A percentile compares a stretch with the other conserved stretches of the same genome.
Conservation (phyloP, 176 grass and related monocot species). For the Puccinellia tenuiflora region DNA sequence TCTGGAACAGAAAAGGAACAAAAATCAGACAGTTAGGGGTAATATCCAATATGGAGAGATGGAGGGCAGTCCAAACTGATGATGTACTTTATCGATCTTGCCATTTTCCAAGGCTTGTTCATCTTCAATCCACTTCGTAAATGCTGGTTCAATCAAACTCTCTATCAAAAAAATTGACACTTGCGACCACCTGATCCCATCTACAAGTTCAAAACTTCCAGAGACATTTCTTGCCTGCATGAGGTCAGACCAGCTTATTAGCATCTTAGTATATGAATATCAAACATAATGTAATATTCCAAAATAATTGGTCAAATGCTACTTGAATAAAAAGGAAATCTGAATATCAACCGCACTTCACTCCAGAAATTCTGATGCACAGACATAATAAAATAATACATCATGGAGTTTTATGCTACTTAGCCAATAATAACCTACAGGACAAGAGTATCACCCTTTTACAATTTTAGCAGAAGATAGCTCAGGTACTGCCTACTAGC, state of each 20-base stretch:
- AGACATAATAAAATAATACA: conserved; percentile 1
- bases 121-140: conserved; percentile 69
- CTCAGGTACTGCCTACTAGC: neutral
- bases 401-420: neutral
- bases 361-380: neutral
- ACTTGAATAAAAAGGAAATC: neutral
- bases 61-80: neutral
- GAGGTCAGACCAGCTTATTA: conserved; percentile 25
- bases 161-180: conserved; percentile 45
- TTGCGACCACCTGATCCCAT: conserved; percentile 52
- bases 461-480: neutral
- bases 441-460: neutral
- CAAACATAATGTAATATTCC: neutral
- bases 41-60: neutral
- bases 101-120: conserved; percentile 58
- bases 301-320: neutral
- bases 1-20: conserved; percentile 45
- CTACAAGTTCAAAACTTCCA: conserved; percentile 34
- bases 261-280: conserved; percentile 20
- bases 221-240: conserved; percentile 68
- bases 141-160: conserved; percentile 47
- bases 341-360: neutral
- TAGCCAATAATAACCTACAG: conserved; percentile 11
- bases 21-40: conserved; percentile 20
- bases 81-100: conserved; percentile 48